phyloP scores from a whole-genome alignment of 164 flowering plant species.

The Umbilicus rupestris region DNA sequence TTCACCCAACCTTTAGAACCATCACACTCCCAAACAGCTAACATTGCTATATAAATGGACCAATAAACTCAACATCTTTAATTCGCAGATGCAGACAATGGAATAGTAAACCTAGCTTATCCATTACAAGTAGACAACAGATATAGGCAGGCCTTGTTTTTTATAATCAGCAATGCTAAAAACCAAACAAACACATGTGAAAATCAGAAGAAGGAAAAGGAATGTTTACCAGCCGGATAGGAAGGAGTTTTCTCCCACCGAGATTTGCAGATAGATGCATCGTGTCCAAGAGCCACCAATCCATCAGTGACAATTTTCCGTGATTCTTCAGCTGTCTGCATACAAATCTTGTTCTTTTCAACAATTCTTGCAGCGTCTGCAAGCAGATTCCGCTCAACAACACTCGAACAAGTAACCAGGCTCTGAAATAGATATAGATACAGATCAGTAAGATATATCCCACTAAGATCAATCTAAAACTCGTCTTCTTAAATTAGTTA shows the following conservation, averaged over 20 bases:
- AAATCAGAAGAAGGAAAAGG: not conserved
- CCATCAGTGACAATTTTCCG: slow-evolving; percentile 26
- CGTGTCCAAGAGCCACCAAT: slow-evolving; percentile 23
- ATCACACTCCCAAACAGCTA: not conserved
- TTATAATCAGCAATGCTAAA: not conserved
- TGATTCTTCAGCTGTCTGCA: slow-evolving; percentile 33
- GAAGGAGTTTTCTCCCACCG: slow-evolving; percentile 41
- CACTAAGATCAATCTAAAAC: not conserved
- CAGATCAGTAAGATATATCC: too few relatives aligned
- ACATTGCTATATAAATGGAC: not conserved
- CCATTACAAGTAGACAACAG: not conserved
- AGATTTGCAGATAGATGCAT: slow-evolving; percentile 39
- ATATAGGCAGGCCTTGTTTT: not conserved
- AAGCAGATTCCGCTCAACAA: slow-evolving; percentile 43
- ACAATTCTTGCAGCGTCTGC: slow-evolving; percentile 47
- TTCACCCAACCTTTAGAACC: not conserved
- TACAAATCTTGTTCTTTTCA: slow-evolving; percentile 43
- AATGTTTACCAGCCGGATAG: slow-evolving; percentile 29
- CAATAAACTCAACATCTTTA: not conserved
- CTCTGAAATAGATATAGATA: too few relatives aligned
- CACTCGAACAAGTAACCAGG: slow-evolving; percentile 33
- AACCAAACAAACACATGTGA: not conserved
- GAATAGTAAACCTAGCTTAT: not conserved
- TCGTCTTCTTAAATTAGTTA: not conserved
- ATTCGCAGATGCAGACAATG: not conserved